phyloP scores from a whole-genome alignment of 176 grass and related monocot genomes.

The Elymus sibiricus region DNA sequence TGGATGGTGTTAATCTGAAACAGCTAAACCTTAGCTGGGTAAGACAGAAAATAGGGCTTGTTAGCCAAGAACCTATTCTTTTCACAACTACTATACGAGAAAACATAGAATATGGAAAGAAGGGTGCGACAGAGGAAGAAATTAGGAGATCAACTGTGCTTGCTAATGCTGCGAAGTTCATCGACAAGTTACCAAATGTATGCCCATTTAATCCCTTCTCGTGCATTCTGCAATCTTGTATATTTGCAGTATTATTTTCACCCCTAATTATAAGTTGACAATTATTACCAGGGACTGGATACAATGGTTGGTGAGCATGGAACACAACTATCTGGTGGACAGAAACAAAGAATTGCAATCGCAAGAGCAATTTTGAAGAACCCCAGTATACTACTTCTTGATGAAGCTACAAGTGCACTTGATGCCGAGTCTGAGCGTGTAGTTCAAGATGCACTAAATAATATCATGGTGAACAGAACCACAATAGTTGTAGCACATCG shows the following conservation, averaged over 20 bases:
- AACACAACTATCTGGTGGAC: background rate
- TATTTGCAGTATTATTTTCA: background rate
- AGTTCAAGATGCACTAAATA: constrained; percentile 65
- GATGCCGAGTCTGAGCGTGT: background rate
- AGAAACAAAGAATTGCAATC: background rate
- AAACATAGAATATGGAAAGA: background rate
- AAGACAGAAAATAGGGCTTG: background rate
- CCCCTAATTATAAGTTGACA: background rate
- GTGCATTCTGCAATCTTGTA: background rate
- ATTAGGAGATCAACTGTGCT: background rate
- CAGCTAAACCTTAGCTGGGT: background rate
- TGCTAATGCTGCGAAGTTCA: background rate
- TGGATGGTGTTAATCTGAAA: background rate
- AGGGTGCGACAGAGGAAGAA: background rate
- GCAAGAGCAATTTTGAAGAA: background rate
- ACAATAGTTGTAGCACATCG: constrained; percentile 67
- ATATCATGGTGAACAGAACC: constrained; percentile 63
- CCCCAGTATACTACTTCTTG: background rate
- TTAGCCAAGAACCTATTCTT: background rate
- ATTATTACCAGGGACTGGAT: background rate
- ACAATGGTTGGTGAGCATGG: background rate
- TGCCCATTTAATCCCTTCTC: background rate
- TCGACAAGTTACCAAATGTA: background rate
- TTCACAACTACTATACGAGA: background rate
- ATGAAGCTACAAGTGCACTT: background rate